Evolutionary conservation across 176 grass and related monocot species (phyloP).

Genomic region (Carex pumila): DNA sequence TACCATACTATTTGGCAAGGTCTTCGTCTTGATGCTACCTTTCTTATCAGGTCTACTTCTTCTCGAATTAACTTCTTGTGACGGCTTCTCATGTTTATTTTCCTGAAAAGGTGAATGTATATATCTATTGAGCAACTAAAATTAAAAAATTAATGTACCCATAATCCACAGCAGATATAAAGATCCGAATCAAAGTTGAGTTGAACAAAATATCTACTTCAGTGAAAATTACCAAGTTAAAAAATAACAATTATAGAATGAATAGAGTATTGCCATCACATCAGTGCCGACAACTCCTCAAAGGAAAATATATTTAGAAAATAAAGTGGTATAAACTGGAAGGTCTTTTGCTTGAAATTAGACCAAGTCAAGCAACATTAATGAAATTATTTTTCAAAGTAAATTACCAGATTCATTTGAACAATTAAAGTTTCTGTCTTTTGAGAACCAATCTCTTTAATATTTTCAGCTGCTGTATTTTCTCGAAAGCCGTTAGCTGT

Average conservation of each 20-base stretch:
- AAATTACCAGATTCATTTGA: background rate
- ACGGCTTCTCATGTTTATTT: constrained; percentile 20
- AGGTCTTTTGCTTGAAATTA: background rate
- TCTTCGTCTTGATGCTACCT: constrained; percentile 17
- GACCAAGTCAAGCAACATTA: background rate
- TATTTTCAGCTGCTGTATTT: background rate
- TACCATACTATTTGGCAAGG: constrained; percentile 40
- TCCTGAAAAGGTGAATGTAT: constrained; percentile 35
- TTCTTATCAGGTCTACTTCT: constrained; percentile 9
- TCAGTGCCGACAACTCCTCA: background rate
- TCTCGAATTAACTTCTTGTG: constrained; percentile 21
- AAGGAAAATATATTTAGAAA: background rate
- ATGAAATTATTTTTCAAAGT: background rate
- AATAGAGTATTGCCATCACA: background rate
- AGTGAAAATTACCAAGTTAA: background rate
- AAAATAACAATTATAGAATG: background rate
- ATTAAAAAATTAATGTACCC: background rate
- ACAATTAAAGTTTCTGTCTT: background rate
- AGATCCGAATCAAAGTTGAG: background rate
- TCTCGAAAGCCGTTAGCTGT: background rate
- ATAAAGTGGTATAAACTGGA: background rate
- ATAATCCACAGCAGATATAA: background rate
- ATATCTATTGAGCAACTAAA: constrained; percentile 7
- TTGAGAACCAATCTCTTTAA: background rate
- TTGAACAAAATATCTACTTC: background rate